phyloP scores from a whole-genome alignment of 2,329 filamentous ascomycete species.

The Penicillium hordei region DNA sequence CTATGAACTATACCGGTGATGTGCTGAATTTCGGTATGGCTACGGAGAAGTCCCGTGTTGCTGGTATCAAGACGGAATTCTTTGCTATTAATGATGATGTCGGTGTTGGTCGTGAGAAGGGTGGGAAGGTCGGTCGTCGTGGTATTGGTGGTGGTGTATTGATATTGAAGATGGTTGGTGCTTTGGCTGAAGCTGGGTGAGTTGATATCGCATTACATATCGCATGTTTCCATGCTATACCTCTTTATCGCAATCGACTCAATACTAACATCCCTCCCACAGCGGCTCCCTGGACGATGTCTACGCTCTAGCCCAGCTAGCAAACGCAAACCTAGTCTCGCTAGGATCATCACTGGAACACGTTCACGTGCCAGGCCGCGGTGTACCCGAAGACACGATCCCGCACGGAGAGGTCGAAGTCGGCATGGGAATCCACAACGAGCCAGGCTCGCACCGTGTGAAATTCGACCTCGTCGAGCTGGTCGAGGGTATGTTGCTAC shows the following conservation, averaged over 20 bases:
- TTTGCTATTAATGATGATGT: constrained; percentile 90
- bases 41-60: constrained; percentile 84
- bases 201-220: neutral
- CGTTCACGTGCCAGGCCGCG: constrained; percentile 87
- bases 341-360: constrained; percentile 84
- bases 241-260: neutral
- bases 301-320: constrained; percentile 67
- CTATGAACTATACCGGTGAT: constrained; percentile 94
- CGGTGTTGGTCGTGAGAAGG: constrained; percentile 75
- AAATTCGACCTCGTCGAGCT: constrained; percentile 52
- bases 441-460: constrained; percentile 55
- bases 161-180: constrained; percentile 87
- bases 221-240: constrained; percentile 23
- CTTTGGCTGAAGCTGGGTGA: constrained; percentile 70
- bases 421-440: constrained; percentile 73
- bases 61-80: constrained; percentile 78
- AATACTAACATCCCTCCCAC: neutral
- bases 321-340: constrained; percentile 74
- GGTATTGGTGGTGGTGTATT: constrained; percentile 90
- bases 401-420: constrained; percentile 61
- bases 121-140: constrained; percentile 87
- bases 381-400: constrained; percentile 52
- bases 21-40: constrained; percentile 92
- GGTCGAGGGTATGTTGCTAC: constrained; percentile 62
- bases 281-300: constrained; percentile 66